phyloP scores from a whole-genome alignment of 257 asterid species.

The Buddleja alternifolia region DNA sequence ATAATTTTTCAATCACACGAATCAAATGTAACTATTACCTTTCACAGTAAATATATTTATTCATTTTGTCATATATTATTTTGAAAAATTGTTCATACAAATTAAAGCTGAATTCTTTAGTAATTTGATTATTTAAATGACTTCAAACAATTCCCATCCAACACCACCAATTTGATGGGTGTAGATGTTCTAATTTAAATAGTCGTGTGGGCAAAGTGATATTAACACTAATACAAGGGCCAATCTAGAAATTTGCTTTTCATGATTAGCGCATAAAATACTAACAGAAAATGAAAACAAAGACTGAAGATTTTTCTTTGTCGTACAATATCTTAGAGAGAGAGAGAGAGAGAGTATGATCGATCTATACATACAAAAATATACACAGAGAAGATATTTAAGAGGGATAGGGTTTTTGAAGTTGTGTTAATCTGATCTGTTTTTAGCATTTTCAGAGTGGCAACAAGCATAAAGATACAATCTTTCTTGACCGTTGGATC shows the following conservation, averaged over 20 bases:
- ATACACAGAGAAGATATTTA: not conserved
- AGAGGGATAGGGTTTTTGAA: constrained; percentile 29
- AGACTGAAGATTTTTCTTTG: not conserved
- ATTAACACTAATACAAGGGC: not conserved
- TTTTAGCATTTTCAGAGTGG: constrained; percentile 25
- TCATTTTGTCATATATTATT: too few relatives aligned
- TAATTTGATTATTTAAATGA: not conserved
- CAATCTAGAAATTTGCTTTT: not conserved
- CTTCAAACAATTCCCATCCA: not conserved
- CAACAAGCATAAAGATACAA: constrained; percentile 22
- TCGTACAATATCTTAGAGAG: constrained; percentile 5
- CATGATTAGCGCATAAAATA: not conserved
- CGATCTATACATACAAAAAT: not conserved
- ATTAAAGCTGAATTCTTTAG: not conserved
- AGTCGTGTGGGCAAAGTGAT: not conserved
- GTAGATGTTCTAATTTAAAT: not conserved
- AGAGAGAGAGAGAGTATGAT: not conserved
- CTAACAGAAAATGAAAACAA: not conserved
- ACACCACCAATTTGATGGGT: not conserved
- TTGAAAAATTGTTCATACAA: not conserved
- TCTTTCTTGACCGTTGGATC: constrained; percentile 31
- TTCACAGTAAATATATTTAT: too few relatives aligned
- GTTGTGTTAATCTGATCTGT: constrained; percentile 22
- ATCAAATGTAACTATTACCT: too few relatives aligned
- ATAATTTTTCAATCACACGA: too few relatives aligned